Conservation (phyloP, 2,329 filamentous ascomycete species). For the Ophiostoma australiae region DNA sequence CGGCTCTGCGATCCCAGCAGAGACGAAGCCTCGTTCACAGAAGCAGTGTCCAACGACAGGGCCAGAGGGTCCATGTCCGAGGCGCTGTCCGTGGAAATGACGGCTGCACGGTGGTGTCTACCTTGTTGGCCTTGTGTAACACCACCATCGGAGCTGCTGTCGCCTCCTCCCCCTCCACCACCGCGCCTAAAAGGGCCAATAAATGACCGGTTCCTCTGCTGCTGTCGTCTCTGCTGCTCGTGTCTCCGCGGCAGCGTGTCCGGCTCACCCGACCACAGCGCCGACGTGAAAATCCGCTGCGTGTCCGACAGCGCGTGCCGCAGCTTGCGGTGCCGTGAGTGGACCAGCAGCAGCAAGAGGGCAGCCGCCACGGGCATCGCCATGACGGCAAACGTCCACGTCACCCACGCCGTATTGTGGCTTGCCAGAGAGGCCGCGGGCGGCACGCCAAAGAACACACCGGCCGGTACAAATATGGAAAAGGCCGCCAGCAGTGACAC, state of each 20-base stretch:
- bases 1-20: slow-evolving; percentile 31
- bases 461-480: slow-evolving; percentile 56
- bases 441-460: slow-evolving; percentile 50
- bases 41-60: neutral
- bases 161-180: neutral
- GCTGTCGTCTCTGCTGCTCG: slow-evolving; percentile 15
- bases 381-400: slow-evolving; percentile 67
- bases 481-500: slow-evolving; percentile 56
- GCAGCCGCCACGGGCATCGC: slow-evolving; percentile 63
- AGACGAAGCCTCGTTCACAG: slow-evolving; percentile 8
- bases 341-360: slow-evolving; percentile 57
- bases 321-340: slow-evolving; percentile 58
- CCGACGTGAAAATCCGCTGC: slow-evolving; percentile 61
- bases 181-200: neutral
- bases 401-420: slow-evolving; percentile 65
- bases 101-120: neutral
- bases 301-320: slow-evolving; percentile 60
- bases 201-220: slow-evolving; percentile 2
- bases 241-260: slow-evolving; percentile 40
- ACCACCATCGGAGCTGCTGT: slow-evolving; percentile 6
- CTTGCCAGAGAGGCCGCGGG: slow-evolving; percentile 50
- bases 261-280: slow-evolving; percentile 60
- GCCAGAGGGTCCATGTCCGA: slow-evolving; percentile 14
- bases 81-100: neutral
- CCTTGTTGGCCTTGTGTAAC: neutral